These are phyloP conservation scores for Pseudocercospora fuligena DNA, from an alignment of 2,329 filamentous ascomycete species.

Conservation along the genomic window DNA sequence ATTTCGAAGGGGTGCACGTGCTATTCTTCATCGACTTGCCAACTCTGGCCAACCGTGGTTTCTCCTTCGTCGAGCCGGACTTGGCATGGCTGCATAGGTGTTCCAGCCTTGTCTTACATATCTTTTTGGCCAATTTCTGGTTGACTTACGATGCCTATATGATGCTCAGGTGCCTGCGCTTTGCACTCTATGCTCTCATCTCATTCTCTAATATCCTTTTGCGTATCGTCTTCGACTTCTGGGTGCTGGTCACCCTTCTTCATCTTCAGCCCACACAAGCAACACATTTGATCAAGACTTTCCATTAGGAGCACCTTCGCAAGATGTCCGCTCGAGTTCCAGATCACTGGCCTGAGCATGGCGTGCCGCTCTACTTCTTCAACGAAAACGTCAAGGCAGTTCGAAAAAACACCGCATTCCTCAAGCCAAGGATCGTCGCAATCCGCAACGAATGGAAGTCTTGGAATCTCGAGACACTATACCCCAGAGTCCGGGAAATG, in stretches of 20 bases:
- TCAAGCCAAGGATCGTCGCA: neutral
- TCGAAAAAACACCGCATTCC: neutral
- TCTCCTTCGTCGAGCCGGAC: neutral
- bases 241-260: constrained; percentile 7
- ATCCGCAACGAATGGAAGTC: neutral
- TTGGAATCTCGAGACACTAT: neutral
- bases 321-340: neutral
- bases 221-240: neutral
- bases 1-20: neutral
- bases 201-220: neutral
- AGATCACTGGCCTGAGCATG: neutral
- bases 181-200: neutral
- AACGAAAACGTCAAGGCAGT: neutral
- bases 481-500: neutral
- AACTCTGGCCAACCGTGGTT: neutral
- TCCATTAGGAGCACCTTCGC: neutral
- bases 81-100: neutral
- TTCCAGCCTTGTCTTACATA: neutral
- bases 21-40: neutral
- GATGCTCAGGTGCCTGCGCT: neutral
- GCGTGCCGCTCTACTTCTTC: neutral
- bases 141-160: neutral
- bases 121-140: neutral
- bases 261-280: neutral
- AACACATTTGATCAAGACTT: neutral